Percentiles rank a stretch among this genome's conserved stretches.
Conservation (phyloP, 208 protist species). For the Sergeia podlipaevii region DNA sequence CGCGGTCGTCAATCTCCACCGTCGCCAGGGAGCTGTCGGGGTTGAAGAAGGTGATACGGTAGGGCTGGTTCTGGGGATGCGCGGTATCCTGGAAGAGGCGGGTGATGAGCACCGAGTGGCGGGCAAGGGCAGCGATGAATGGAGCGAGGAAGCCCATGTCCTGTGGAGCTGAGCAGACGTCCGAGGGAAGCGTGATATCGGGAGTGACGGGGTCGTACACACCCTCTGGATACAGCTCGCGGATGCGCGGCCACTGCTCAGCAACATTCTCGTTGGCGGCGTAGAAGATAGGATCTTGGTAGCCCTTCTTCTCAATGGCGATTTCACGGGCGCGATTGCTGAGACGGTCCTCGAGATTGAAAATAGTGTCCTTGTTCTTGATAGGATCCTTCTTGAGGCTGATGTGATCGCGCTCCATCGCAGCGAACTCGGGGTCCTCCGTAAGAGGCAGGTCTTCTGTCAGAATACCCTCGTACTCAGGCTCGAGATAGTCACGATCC, state of each 20-base stretch:
- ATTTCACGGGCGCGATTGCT: slow-evolving; percentile 51
- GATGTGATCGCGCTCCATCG: slow-evolving; percentile 52
- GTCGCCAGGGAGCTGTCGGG: slow-evolving; percentile 57
- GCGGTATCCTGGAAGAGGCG: slow-evolving; percentile 66
- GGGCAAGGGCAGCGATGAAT: slow-evolving; percentile 66
- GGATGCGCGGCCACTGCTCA: slow-evolving; percentile 69
- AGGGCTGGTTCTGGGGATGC: slow-evolving; percentile 66
- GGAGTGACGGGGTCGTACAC: slow-evolving; percentile 52
- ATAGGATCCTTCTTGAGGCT: slow-evolving; percentile 39
- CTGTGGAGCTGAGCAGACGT: slow-evolving; percentile 48
- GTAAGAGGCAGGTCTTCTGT: slow-evolving; percentile 35
- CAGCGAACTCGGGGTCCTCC: slow-evolving; percentile 53
- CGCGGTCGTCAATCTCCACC: slow-evolving; percentile 75
- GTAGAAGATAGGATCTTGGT: slow-evolving; percentile 75
- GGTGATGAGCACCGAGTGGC: slow-evolving; percentile 53
- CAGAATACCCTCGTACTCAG: slow-evolving; percentile 34
- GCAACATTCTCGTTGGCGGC: slow-evolving; percentile 60
- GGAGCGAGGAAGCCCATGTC: slow-evolving; percentile 67
- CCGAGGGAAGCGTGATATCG: slow-evolving; percentile 38
- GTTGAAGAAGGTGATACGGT: slow-evolving; percentile 75
- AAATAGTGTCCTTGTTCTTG: slow-evolving; percentile 21
- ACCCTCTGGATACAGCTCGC: slow-evolving; percentile 76
- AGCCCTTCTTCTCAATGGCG: slow-evolving; percentile 60
- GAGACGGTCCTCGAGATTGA: slow-evolving; percentile 26
- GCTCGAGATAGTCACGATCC: slow-evolving; percentile 41